Evolutionary conservation across 345 rosid genomes (phyloP).

Genomic region (Trapa bicornis): DNA sequence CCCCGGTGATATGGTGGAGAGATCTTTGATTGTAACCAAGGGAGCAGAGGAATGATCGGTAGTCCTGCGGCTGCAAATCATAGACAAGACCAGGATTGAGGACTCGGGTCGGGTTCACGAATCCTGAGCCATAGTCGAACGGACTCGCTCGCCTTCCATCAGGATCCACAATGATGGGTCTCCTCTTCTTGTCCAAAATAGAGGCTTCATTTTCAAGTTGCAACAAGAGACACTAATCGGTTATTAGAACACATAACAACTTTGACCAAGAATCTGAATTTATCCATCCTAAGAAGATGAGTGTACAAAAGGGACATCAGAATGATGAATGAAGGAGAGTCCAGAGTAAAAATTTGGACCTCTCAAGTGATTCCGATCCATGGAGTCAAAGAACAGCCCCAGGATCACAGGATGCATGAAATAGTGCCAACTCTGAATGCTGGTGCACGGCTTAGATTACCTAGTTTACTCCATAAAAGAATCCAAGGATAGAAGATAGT

Average conservation of each 20-base stretch:
- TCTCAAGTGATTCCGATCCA: neutral
- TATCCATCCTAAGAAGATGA: too few species aligned
- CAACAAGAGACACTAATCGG: neutral
- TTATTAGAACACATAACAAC: neutral
- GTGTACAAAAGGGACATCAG: neutral
- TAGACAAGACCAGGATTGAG: conserved; percentile 42
- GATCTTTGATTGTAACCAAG: conserved; percentile 33
- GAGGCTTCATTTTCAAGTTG: conserved; percentile 18
- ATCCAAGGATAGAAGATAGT: neutral
- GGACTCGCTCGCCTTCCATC: conserved; percentile 34
- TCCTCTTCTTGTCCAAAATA: conserved; percentile 21
- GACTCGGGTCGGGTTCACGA: conserved; percentile 29
- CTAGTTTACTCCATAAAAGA: neutral
- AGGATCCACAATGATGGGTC: conserved; percentile 35
- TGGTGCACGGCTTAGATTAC: too few species aligned
- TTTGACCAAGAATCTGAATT: too few species aligned
- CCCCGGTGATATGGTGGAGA: conserved; percentile 31
- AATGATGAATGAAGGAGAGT: neutral
- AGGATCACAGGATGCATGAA: neutral
- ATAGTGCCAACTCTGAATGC: too few species aligned
- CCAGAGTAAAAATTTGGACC: neutral
- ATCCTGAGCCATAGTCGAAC: conserved; percentile 48
- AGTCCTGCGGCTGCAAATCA: conserved; percentile 26
- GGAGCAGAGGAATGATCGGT: conserved; percentile 39
- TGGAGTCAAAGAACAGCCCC: neutral